Conservation (phyloP, 345 rosid genomes). For the Psidium friedrichsthalianum region DNA sequence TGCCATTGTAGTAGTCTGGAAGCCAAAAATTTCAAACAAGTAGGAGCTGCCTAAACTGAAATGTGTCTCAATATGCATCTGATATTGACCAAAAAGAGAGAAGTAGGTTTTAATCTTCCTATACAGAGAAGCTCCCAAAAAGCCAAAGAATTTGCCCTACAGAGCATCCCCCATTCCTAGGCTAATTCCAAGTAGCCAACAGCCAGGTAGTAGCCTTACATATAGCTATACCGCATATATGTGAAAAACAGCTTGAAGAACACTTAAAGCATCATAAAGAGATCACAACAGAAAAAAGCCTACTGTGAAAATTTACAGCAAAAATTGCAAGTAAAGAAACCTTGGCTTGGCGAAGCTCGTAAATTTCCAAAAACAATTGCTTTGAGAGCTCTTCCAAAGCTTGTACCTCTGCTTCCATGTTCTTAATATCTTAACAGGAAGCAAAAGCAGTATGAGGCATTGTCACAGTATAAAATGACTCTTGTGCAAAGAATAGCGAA, state of each 20-base stretch:
- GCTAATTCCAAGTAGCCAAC: background rate
- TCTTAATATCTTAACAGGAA: conserved; percentile 52
- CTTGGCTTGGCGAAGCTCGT: conserved; percentile 98
- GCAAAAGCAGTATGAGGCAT: background rate
- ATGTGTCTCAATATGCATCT: background rate
- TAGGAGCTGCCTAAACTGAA: background rate
- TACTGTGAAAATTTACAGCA: background rate
- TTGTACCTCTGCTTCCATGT: conserved; percentile 87
- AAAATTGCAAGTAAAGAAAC: conserved; percentile 14
- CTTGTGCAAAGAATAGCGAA: background rate
- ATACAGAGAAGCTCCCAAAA: no score
- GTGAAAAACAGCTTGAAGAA: background rate
- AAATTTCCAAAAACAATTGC: conserved; percentile 94
- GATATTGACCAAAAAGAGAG: background rate
- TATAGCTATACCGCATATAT: background rate
- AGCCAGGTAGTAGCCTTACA: background rate
- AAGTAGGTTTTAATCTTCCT: background rate
- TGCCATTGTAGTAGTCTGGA: background rate
- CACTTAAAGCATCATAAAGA: background rate
- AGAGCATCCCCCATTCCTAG: background rate
- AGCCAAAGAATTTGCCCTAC: no score
- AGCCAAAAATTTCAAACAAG: background rate
- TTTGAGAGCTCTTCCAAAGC: conserved; percentile 92
- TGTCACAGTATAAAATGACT: background rate
- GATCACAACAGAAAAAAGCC: background rate